phyloP scores from a whole-genome alignment of 257 asterid species.

The Fraxinus excelsior region DNA sequence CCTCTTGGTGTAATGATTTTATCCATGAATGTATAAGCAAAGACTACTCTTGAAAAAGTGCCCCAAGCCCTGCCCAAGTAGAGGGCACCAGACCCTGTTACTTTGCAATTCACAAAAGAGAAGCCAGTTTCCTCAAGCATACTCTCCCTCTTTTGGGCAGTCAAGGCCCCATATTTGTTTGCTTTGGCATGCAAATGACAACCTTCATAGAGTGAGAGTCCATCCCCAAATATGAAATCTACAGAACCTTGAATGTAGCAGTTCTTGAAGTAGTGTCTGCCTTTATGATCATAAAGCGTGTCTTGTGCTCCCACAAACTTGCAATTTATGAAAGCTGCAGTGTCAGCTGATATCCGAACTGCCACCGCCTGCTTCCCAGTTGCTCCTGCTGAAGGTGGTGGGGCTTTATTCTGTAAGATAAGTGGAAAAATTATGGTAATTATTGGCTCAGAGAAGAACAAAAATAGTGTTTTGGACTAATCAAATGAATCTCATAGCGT shows the following conservation, averaged over 20 bases:
- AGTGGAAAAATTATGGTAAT: background rate
- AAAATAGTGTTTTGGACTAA: background rate
- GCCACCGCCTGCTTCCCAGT: conserved; percentile 93
- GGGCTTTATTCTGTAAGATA: conserved; percentile 64
- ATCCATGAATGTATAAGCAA: conserved; percentile 91
- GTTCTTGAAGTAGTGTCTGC: conserved; percentile 84
- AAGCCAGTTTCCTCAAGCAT: conserved; percentile 88
- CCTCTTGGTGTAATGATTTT: conserved; percentile 78
- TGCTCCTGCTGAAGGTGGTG: conserved; percentile 69
- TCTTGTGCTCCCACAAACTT: conserved; percentile 84
- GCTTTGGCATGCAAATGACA: conserved; percentile 79
- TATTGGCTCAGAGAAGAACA: background rate
- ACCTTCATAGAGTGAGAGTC: conserved; percentile 65
- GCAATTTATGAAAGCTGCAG: conserved; percentile 82
- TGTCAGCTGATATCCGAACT: conserved; percentile 79
- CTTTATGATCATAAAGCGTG: conserved; percentile 83
- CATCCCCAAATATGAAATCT: conserved; percentile 77
- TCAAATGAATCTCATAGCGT: background rate
- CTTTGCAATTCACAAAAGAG: conserved; percentile 78
- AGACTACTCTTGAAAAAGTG: conserved; percentile 80
- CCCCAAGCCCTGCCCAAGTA: conserved; percentile 98
- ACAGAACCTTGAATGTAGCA: conserved; percentile 86
- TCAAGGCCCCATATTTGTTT: conserved; percentile 66
- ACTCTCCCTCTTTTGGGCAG: conserved; percentile 90
- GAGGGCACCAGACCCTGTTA: conserved; percentile 84